A percentile compares a stretch with the other conserved stretches of the same genome.
Conservation (phyloP, 805 yeast species). For the Komagataella ulmi region DNA sequence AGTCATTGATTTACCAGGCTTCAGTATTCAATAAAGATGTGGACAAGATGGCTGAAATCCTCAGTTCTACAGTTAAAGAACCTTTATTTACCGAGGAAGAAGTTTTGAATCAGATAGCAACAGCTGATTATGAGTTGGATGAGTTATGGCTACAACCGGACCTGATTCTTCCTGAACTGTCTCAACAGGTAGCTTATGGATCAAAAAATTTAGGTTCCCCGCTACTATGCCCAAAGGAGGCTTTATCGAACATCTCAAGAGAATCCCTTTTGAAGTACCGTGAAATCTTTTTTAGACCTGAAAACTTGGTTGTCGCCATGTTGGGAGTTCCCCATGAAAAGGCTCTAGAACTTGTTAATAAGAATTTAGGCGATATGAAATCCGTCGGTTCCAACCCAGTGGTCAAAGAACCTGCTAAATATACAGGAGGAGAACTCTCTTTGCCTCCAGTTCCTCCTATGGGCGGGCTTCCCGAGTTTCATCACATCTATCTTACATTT, state of each 20-base stretch:
- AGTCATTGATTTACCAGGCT: slow-evolving; percentile 86
- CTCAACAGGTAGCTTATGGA: slow-evolving; percentile 71
- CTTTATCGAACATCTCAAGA: slow-evolving; percentile 40
- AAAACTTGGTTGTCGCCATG: slow-evolving; percentile 73
- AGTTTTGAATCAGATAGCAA: slow-evolving; percentile 53
- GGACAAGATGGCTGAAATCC: slow-evolving; percentile 60
- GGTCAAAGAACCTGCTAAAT: slow-evolving; percentile 27
- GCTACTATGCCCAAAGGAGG: slow-evolving; percentile 63
- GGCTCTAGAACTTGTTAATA: slow-evolving; percentile 52
- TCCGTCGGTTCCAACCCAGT: slow-evolving; percentile 9
- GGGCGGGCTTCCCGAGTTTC: slow-evolving; percentile 66
- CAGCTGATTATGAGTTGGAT: slow-evolving; percentile 70
- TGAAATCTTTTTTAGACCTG: slow-evolving; percentile 57
- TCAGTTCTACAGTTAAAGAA: slow-evolving; percentile 64
- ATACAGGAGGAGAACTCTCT: slow-evolving; percentile 47
- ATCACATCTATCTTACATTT: slow-evolving; percentile 76
- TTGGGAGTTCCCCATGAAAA: slow-evolving; percentile 66
- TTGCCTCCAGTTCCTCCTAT: slow-evolving; percentile 39
- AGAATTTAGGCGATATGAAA: slow-evolving; percentile 53
- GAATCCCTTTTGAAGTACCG: slow-evolving; percentile 46
- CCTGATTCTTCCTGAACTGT: slow-evolving; percentile 74
- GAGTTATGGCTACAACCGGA: slow-evolving; percentile 82
- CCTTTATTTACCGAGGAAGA: slow-evolving; percentile 64
- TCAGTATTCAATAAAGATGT: slow-evolving; percentile 83
- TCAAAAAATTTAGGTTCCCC: slow-evolving; percentile 77